These are phyloP conservation scores for Talaromyces sp. DNA, from an alignment of 2,329 filamentous ascomycete species.

Conservation along the genomic window DNA sequence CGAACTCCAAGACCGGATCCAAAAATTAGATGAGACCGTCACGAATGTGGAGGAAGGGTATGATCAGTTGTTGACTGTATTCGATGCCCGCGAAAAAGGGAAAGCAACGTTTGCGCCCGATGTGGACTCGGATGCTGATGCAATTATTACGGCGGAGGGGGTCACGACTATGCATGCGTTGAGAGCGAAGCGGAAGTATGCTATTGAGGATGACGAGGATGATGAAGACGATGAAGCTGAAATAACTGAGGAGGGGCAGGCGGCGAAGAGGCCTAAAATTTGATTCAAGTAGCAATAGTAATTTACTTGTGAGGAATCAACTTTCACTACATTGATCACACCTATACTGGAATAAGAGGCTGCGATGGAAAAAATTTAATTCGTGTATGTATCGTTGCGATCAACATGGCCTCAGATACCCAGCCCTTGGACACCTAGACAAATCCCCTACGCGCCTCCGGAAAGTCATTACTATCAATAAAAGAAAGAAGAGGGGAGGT, in stretches of 20 bases:
- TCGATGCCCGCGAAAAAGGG: constrained; percentile 32
- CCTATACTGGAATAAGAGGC: no score
- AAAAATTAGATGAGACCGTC: constrained; percentile 58
- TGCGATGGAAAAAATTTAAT: neutral
- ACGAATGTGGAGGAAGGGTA: constrained; percentile 58
- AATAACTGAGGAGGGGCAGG: constrained; percentile 21
- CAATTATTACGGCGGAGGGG: constrained; percentile 19
- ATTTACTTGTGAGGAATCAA: neutral
- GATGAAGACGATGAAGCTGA: constrained; percentile 24
- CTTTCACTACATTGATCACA: neutral
- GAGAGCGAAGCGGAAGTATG: constrained; percentile 33
- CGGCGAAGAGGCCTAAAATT: constrained; percentile 33
- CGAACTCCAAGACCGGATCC: constrained; percentile 53
- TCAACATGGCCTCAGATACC: neutral
- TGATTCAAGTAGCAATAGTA: constrained; percentile 17
- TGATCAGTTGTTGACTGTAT: constrained; percentile 49
- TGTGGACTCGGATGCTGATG: constrained; percentile 18
- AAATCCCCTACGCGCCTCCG: neutral
- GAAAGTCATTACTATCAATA: neutral
- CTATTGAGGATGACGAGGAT: constrained; percentile 30
- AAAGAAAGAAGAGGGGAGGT: neutral
- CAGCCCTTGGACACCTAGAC: neutral
- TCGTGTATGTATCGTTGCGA: neutral
- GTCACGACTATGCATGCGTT: constrained; percentile 15
- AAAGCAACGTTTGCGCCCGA: constrained; percentile 22